phyloP scores from a whole-genome alignment of 352 stramenopile species.

The Phytophthora fragariaefolia region DNA sequence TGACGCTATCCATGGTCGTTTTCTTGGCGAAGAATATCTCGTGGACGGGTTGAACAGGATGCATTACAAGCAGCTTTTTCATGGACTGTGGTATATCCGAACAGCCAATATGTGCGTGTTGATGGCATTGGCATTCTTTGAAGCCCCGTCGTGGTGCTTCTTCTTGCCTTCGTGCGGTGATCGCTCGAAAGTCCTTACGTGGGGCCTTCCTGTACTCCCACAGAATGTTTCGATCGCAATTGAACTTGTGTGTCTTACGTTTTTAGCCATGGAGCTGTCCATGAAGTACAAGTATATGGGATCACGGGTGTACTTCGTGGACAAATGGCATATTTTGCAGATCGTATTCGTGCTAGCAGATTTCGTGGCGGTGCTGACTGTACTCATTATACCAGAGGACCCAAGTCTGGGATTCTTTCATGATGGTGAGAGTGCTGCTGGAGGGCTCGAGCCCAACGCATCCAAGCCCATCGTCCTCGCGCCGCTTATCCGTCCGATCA shows the following conservation, averaged over 20 bases:
- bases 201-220: constrained; percentile 44
- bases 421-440: background rate
- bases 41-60: constrained; percentile 52
- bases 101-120: constrained; percentile 56
- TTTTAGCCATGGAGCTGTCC: constrained; percentile 51
- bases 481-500: constrained; percentile 51
- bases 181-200: constrained; percentile 35
- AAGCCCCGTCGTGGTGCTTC: constrained; percentile 67
- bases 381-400: constrained; percentile 34
- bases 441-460: background rate
- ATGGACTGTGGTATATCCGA: constrained; percentile 50
- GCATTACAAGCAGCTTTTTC: constrained; percentile 59
- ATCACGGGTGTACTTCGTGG: constrained; percentile 54
- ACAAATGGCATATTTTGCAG: constrained; percentile 64
- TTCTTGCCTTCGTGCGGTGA: constrained; percentile 48
- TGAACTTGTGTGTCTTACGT: constrained; percentile 50
- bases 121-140: constrained; percentile 56
- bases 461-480: constrained; percentile 46
- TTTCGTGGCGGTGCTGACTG: constrained; percentile 47
- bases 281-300: constrained; percentile 64
- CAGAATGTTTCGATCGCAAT: constrained; percentile 40
- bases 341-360: constrained; percentile 53
- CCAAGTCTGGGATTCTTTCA: background rate
- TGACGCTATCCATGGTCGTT: constrained; percentile 53
- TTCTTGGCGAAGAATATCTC: constrained; percentile 58